Base-by-base conservation (phyloP, 495 filamentous ascomycete species). In the Neurospora sp. region DNA sequence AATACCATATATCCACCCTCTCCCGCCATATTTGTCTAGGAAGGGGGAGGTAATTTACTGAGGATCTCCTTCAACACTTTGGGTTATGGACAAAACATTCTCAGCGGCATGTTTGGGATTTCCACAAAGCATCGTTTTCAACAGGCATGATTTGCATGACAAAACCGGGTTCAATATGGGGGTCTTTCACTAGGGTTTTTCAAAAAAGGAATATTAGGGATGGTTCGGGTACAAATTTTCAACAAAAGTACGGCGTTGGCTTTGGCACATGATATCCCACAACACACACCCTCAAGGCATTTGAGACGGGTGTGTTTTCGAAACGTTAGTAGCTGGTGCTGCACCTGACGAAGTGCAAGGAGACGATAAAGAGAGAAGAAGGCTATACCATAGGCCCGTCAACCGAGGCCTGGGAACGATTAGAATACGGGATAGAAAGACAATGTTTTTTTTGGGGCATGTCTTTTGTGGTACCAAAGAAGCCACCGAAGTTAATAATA, bases 171-270 rank as follows among this genome's bases (percentile, higher is more conserved):
- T 76, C 53, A 65, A 65, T 65, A 65, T 65, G 53, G 53, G 53
- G 53, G 53, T 65, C 53, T 65, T 65, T 65, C 53, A 35, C 27
- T 59, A 73, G 71, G 79, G 53, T 82, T 79, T 78, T 79, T 78
- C 78, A 79, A 81, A 65, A 82, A 84, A 75, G 75, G 80, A 78
- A 65, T 65, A 65, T 65, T 65, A 65, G 53, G 80, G 76, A 47
- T 78, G 81, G 82, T 80, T 80, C 82, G 80, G 83, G 82, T 82
- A 85, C 81, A 80, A 76, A 83, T 85, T 85, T 85, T 83, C 82
- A 85, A 84, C 82, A 85, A 85, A 83, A 85, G 83, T 80, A 83
- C 78, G 84, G 83, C 83, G 83, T 85, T 85, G 83, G 81, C 80
- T 81, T 84, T 83, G 77, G 81, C 79, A 78, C 78, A 82, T 84